phyloP scores from a whole-genome alignment of 2,329 filamentous ascomycete genomes.

The Sporothrix humicola region DNA sequence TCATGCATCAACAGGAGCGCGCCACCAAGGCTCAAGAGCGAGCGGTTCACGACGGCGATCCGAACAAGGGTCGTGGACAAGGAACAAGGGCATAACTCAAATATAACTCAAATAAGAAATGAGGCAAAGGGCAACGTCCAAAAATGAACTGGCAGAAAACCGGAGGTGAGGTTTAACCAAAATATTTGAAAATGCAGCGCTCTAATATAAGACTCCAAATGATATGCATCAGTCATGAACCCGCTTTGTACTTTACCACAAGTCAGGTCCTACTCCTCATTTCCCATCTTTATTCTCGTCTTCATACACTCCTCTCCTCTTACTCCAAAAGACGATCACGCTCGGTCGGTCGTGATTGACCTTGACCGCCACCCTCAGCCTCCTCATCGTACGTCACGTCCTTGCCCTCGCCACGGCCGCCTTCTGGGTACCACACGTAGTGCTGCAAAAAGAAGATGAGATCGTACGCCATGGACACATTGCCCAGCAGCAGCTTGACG shows the following conservation, averaged over 20 bases:
- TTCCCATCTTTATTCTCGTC: neutral
- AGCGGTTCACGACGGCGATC: neutral
- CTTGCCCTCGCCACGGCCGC: conserved; percentile 39
- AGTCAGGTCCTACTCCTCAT: neutral
- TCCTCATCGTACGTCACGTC: neutral
- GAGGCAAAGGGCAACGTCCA: neutral
- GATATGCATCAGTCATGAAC: neutral
- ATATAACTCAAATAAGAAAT: neutral
- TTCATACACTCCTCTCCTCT: neutral
- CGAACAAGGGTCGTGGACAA: neutral
- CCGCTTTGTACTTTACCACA: neutral
- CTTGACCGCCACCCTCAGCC: neutral
- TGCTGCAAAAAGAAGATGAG: conserved; percentile 86
- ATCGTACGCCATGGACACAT: conserved; percentile 86
- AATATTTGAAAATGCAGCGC: neutral
- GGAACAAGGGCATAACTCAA: neutral
- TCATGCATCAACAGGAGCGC: conserved; percentile 17
- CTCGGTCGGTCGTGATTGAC: neutral
- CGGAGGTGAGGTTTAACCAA: neutral
- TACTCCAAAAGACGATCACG: neutral
- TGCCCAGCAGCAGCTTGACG: conserved; percentile 84
- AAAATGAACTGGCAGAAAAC: neutral
- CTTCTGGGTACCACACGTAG: conserved; percentile 72
- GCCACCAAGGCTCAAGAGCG: conserved; percentile 9
- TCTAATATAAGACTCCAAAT: neutral